phyloP scores from a whole-genome alignment of 768 basidiomycete genomes.

The Russula griseocarnosa region DNA sequence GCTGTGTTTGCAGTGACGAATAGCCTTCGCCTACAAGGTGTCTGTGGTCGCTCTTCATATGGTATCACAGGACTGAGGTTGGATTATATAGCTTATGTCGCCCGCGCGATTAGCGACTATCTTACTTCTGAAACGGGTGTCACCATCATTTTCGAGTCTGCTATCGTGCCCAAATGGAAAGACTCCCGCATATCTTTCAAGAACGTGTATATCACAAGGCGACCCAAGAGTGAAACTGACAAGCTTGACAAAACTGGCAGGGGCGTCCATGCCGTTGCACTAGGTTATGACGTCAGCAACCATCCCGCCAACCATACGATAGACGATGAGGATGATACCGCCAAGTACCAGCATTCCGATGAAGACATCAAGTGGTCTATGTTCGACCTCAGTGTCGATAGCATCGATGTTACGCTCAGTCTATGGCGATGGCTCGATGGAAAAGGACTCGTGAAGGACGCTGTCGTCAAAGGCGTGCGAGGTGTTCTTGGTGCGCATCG shows the following conservation, averaged over 20 bases:
- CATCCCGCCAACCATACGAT: conserved; percentile 66
- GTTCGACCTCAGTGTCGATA: conserved; percentile 92
- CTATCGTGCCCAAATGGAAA: conserved; percentile 97
- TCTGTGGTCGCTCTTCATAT: neutral
- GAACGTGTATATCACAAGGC: conserved; percentile 89
- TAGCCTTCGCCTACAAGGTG: conserved; percentile 80
- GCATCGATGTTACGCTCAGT: conserved; percentile 92
- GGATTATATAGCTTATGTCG: conserved; percentile 63
- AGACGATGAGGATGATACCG: conserved; percentile 52
- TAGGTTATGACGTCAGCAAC: conserved; percentile 72
- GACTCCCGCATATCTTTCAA: conserved; percentile 95
- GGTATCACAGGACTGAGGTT: neutral
- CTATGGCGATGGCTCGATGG: conserved; percentile 92
- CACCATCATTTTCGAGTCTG: conserved; percentile 93
- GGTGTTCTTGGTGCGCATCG: conserved; percentile 73
- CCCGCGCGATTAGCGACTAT: conserved; percentile 85
- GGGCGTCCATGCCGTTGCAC: conserved; percentile 50
- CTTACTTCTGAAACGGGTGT: conserved; percentile 91
- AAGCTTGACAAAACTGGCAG: conserved; percentile 21
- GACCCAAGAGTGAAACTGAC: conserved; percentile 41
- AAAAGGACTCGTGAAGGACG: conserved; percentile 87
- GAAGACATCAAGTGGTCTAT: conserved; percentile 76
- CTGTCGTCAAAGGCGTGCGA: conserved; percentile 89
- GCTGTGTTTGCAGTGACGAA: conserved; percentile 87
- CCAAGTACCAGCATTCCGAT: conserved; percentile 34